A percentile compares a stretch with the other conserved stretches of the same genome.
Evolutionary conservation across 306 rosid genomes (phyloP).

Genomic region (Elaeagnus macrophylla): DNA sequence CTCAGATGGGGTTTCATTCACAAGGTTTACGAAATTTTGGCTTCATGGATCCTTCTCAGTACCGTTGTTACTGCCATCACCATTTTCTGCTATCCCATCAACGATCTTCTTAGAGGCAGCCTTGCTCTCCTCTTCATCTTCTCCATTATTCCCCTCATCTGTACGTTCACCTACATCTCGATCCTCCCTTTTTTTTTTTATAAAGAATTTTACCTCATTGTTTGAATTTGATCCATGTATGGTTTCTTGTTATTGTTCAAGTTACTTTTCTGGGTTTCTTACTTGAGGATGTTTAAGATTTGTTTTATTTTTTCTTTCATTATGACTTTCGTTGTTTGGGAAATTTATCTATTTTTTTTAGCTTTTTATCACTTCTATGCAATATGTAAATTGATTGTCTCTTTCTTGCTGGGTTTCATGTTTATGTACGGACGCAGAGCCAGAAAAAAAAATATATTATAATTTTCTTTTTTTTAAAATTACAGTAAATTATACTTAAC

Average conservation of each 20-base stretch:
- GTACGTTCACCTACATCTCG: slow-evolving; percentile 29
- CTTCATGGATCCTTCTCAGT: slow-evolving; percentile 72
- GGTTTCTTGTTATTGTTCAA: not conserved
- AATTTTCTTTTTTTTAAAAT: too few relatives aligned
- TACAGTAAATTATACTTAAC: too few relatives aligned
- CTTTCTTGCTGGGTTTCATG: too few relatives aligned
- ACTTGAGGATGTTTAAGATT: too few relatives aligned
- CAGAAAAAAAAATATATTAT: too few relatives aligned
- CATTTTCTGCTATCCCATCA: slow-evolving; percentile 59
- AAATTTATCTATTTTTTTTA: too few relatives aligned
- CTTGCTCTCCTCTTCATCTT: slow-evolving; percentile 63
- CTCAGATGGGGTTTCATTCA: slow-evolving; percentile 99
- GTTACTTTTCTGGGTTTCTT: too few relatives aligned
- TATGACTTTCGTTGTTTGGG: not conserved
- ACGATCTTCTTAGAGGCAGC: slow-evolving; percentile 69
- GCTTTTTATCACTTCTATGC: too few relatives aligned
- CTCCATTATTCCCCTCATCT: slow-evolving; percentile 65
- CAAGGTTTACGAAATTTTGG: slow-evolving; percentile 82
- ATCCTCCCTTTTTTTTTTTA: not conserved
- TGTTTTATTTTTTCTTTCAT: too few relatives aligned
- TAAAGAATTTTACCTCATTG: not conserved
- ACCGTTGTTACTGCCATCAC: slow-evolving; percentile 64
- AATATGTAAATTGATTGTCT: too few relatives aligned
- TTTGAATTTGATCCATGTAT: not conserved
- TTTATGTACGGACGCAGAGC: too few relatives aligned